Conservation (phyloP, 768 basidiomycete species). For the Omphalotus guepiniiformis region DNA sequence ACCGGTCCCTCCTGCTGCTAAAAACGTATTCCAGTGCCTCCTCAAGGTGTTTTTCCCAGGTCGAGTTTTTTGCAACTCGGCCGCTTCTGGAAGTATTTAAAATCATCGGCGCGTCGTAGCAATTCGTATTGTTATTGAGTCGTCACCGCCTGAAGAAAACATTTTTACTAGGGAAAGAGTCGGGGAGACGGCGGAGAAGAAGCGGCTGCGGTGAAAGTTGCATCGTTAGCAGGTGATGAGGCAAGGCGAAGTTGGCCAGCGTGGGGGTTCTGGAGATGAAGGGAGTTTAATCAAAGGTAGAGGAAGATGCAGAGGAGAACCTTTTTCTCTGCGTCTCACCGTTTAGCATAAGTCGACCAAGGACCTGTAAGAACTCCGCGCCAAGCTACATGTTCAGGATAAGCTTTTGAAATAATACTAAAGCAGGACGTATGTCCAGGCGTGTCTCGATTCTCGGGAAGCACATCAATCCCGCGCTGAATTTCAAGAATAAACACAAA, state of each 20-base stretch:
- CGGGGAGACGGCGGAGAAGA: slow-evolving; percentile 53
- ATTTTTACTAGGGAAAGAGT: slow-evolving; percentile 52
- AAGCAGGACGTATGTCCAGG: slow-evolving; percentile 92
- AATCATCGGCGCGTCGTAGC: too few species aligned
- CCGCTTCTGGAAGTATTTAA: too few species aligned
- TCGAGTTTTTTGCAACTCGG: too few species aligned
- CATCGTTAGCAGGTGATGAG: slow-evolving; percentile 47
- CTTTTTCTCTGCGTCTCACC: too few species aligned
- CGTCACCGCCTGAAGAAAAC: slow-evolving; percentile 84
- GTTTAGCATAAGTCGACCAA: slow-evolving; percentile 59
- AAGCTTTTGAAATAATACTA: slow-evolving; percentile 52
- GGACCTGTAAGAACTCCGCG: slow-evolving; percentile 45
- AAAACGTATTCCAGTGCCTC: too few species aligned
- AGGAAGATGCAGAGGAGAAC: not conserved
- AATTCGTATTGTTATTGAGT: slow-evolving; percentile 69
- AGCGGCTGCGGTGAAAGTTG: slow-evolving; percentile 51
- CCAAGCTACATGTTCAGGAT: slow-evolving; percentile 78
- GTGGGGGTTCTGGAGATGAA: slow-evolving; percentile 59
- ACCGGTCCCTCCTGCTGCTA: too few species aligned
- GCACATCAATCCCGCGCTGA: slow-evolving; percentile 74
- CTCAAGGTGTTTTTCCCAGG: too few species aligned
- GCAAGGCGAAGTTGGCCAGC: slow-evolving; percentile 80
- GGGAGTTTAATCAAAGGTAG: not conserved
- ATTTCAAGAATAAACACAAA: too few species aligned
- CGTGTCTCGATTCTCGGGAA: slow-evolving; percentile 36